These are phyloP conservation scores for Annona squamosa DNA, from an alignment of 164 flowering plant species.

Conservation along the genomic window DNA sequence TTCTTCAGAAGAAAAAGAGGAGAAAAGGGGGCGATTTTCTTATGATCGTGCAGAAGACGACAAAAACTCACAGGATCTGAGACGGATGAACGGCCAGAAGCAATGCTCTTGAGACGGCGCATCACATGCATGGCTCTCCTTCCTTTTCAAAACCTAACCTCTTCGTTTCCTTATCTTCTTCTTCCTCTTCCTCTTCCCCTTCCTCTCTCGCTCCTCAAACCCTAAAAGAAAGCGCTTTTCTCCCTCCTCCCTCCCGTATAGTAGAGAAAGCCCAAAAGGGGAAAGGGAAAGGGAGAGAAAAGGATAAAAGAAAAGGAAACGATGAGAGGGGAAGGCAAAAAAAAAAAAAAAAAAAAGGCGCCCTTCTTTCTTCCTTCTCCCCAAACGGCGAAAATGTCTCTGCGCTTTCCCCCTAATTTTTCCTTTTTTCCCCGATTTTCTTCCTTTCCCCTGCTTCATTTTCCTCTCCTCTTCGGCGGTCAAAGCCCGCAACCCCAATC, in stretches of 20 bases:
- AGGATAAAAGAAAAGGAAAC: background rate
- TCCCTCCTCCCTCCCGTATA: background rate
- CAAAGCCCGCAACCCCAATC: slow-evolving; percentile 3
- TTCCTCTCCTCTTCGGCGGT: background rate
- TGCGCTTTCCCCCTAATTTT: background rate
- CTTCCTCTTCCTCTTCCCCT: background rate
- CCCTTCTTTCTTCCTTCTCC: background rate
- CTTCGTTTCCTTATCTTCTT: background rate
- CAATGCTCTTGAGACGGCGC: slow-evolving; percentile 86
- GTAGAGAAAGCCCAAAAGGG: background rate
- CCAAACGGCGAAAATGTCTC: background rate
- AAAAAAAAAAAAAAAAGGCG: background rate
- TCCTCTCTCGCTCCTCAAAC: background rate
- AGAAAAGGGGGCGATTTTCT: background rate
- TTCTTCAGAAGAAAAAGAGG: background rate
- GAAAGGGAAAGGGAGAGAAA: background rate
- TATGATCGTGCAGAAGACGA: background rate
- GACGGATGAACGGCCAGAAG: slow-evolving; percentile 83
- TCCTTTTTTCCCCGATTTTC: background rate
- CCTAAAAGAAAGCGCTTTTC: background rate
- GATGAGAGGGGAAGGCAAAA: too few relatives aligned
- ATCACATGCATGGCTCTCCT: slow-evolving; percentile 55
- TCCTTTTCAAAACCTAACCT: background rate
- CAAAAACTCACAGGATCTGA: slow-evolving; percentile 66
- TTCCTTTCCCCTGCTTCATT: too few relatives aligned